Evolutionary conservation across 345 rosid genomes (phyloP), one percentile per base, ranked within the genome.

Genomic region (Corchorus olitorius): DNA sequence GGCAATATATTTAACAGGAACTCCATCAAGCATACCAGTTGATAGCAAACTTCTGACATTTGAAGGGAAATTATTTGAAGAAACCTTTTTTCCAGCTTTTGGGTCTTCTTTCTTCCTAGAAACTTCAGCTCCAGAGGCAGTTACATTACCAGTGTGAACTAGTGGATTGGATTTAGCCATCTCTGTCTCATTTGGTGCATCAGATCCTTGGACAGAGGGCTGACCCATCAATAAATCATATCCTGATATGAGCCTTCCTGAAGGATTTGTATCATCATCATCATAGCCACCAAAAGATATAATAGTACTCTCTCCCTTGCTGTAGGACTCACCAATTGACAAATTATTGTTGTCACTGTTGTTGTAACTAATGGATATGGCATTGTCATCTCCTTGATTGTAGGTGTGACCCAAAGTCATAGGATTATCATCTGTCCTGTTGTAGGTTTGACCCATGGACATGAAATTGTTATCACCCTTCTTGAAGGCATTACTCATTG

Each of bases 201-300:
- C 84, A 11, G 81, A 76, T 33, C 60, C 61, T 27, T 59, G 81
- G 65, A 77, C 77, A 43, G 85, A 81, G 75, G 81, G 46, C 59
- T 84, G 85, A 52, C 85, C 85, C 86, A 78, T 84, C 75, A 88
- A 77, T 78, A 84, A 74, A 62, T 88, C 90, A 82, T 83, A 86
- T 73, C 77, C 80, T 35, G 88, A 80, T 35, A 81, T 68, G 17
- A 87, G 84, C 64, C 78, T 72, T 45, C 87, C 85, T 0, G 88
- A 82, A 17, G 84, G 68, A 76, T 87, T 80, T 64, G 83, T 71
- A 75, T 77, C 88, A 70, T 83, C 89, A 35, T 81, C 91, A 80
- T 88, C 86, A 84, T 74, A 79, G 33, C 89, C 88, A 73, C 94
- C 94, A 81, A 90, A 88, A 52, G 90, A 88, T 70, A 90, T 90